phyloP scores from a whole-genome alignment of 2,329 filamentous ascomycete genomes.

The Metarhizium sp. region DNA sequence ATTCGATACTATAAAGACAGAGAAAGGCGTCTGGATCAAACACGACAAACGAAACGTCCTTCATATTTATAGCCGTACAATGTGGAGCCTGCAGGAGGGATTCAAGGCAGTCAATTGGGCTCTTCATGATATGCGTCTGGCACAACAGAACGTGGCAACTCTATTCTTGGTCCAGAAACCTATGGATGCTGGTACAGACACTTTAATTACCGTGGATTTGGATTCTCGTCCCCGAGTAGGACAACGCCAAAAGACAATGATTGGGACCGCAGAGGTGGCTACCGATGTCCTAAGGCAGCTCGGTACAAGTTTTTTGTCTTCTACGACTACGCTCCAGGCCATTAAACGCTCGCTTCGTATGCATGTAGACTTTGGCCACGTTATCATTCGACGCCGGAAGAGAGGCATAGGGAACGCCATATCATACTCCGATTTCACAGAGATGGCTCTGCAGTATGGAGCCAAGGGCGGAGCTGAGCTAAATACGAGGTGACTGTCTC shows the following conservation, averaged over 20 bases:
- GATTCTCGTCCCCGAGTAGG: conserved; percentile 14
- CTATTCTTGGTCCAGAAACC: conserved; percentile 20
- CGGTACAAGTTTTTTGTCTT: conserved; percentile 1
- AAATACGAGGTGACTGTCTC: conserved; percentile 13
- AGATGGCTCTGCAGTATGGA: conserved; percentile 17
- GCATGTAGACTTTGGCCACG: conserved; percentile 22
- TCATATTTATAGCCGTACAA: conserved; percentile 15
- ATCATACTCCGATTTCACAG: conserved; percentile 15
- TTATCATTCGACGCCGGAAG: conserved; percentile 18
- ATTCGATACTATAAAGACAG: conserved; percentile 19
- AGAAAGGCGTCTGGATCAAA: conserved; percentile 22
- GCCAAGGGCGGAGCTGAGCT: conserved; percentile 20
- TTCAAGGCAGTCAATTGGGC: conserved; percentile 19
- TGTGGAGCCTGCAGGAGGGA: conserved; percentile 17
- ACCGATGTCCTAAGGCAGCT: conserved; percentile 1
- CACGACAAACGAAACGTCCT: conserved; percentile 15
- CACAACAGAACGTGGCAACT: conserved; percentile 13
- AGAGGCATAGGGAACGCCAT: conserved; percentile 14
- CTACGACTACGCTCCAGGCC: conserved; percentile 16
- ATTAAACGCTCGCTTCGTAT: conserved; percentile 18
- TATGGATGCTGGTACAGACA: conserved; percentile 6
- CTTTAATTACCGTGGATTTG: conserved; percentile 14
- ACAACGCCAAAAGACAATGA: neutral
- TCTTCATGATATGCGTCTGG: conserved; percentile 23
- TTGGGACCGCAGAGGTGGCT: neutral